Evolutionary conservation across 2,329 filamentous ascomycete genomes (phyloP).

Genomic region (Fusarium sp.): DNA sequence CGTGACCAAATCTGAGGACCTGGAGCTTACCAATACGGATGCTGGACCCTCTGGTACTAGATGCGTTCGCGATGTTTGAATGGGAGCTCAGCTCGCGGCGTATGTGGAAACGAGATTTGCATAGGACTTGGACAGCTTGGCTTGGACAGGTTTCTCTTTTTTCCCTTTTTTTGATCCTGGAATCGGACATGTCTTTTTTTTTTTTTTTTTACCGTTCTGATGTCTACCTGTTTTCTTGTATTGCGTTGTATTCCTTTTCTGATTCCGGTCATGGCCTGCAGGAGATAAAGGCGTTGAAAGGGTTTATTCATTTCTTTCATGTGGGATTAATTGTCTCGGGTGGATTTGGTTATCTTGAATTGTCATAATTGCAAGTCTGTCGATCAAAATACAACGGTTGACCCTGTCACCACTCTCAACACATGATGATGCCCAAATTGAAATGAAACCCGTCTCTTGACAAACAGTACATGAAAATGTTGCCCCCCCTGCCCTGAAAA

Average conservation of each 20-base stretch:
- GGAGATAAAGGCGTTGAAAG: conserved; percentile 20
- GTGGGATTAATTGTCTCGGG: background rate
- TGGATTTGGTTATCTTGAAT: conserved; percentile 1
- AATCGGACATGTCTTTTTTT: conserved; percentile 13
- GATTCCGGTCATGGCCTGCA: background rate
- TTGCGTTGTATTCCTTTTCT: background rate
- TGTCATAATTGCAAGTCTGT: conserved; percentile 24
- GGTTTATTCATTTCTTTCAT: background rate
- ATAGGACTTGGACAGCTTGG: background rate
- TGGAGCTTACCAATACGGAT: background rate
- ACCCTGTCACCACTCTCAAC: background rate
- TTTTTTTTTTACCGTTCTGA: background rate
- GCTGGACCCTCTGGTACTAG: background rate
- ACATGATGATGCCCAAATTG: background rate
- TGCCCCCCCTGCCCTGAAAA: background rate
- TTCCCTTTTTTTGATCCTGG: conserved; percentile 1
- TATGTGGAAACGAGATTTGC: background rate
- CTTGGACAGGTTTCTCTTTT: background rate
- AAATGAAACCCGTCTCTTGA: background rate
- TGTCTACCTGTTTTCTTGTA: background rate
- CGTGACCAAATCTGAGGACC: background rate
- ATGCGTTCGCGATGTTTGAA: background rate
- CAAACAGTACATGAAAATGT: background rate
- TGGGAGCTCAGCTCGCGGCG: conserved; percentile 1
- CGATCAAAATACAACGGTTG: conserved; percentile 24